Evolutionary conservation across 306 rosid species (phyloP), one percentile per base, ranked within the genome.

Genomic region (Lablab purpureus): DNA sequence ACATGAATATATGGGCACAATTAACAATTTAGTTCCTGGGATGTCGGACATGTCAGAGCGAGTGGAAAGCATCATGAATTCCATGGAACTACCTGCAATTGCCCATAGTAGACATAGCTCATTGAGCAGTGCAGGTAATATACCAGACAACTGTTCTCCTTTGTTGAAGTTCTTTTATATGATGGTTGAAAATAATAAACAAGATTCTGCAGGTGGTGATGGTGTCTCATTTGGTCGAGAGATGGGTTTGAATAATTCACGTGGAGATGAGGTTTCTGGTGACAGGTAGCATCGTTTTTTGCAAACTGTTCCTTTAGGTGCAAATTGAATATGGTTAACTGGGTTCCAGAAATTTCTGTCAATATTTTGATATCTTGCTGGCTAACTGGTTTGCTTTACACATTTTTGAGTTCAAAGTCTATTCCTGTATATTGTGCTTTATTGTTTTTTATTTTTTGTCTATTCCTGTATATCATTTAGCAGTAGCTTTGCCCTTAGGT

Each of bases 41-140:
- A 77, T 83, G 22, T 79, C 87, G 46, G 89, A 88, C 65, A 58
- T 80, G 77, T 76, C 82, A 4, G 90, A 83, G 50, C 90, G 79
- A 85, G 83, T 79, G 55, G 90, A 88, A 75, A 80, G 65, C 78
- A 22, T 81, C 17, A 51, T 82, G 81, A 79, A 77, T 80, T 30
- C 76, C 17, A 67, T 79, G 85, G 94, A 90, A 66, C 82, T 82
- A 71, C 84, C 85, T 58, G 56, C 69, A 73, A 79, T 81, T 70
- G 62, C 87, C 67, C 90, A 90, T 63, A 85, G 92, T 72, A 88
- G 92, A 83, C 90, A 85, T 62, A 90, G 92, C 80, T 90, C 94
- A 40, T 51, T 84, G 75, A 85, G 94, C 77, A 88, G 92, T 83
- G 85, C 90, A 50, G 94, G 94, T 90, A 88, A 72, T 47, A 9